phyloP scores from a whole-genome alignment of 78 protist species.

The Andalucia godoyi region DNA sequence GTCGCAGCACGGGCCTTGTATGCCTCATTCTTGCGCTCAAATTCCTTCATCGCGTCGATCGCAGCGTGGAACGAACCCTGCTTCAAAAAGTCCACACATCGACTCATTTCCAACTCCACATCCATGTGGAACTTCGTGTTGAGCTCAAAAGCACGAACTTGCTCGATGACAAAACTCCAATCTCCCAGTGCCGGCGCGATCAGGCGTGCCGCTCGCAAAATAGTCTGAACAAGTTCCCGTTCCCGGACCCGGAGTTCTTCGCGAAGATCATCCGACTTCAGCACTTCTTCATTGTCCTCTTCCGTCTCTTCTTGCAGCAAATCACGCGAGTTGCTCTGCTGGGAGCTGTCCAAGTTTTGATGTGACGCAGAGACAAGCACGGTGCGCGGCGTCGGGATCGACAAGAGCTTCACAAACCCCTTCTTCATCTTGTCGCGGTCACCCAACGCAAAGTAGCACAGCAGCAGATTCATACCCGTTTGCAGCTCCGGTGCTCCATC shows the following conservation, averaged over 20 bases:
- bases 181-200: slow-evolving; percentile 51
- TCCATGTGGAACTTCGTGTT: not conserved
- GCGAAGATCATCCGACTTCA: slow-evolving; percentile 9
- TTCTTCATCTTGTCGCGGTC: slow-evolving; percentile 19
- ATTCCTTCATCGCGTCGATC: slow-evolving; percentile 34
- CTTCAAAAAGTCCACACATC: slow-evolving; percentile 37
- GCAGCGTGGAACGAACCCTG: slow-evolving; percentile 18
- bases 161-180: slow-evolving; percentile 16
- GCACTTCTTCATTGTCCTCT: not conserved
- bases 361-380: no score
- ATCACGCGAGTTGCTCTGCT: not conserved
- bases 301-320: slow-evolving; percentile 14
- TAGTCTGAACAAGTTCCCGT: not conserved
- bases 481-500: slow-evolving; percentile 28
- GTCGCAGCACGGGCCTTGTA: slow-evolving; percentile 48
- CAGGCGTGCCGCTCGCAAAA: slow-evolving; percentile 30
- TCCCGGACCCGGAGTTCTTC: not conserved
- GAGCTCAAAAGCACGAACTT: not conserved
- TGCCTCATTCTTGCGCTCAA: slow-evolving; percentile 41
- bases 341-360: no score
- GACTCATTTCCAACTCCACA: slow-evolving; percentile 35
- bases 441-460: slow-evolving; percentile 61
- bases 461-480: slow-evolving; percentile 39
- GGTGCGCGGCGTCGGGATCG: not conserved
- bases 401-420: not conserved